phyloP scores from a whole-genome alignment of 2,329 filamentous ascomycete species.

The Ophiocordyceps australis region DNA sequence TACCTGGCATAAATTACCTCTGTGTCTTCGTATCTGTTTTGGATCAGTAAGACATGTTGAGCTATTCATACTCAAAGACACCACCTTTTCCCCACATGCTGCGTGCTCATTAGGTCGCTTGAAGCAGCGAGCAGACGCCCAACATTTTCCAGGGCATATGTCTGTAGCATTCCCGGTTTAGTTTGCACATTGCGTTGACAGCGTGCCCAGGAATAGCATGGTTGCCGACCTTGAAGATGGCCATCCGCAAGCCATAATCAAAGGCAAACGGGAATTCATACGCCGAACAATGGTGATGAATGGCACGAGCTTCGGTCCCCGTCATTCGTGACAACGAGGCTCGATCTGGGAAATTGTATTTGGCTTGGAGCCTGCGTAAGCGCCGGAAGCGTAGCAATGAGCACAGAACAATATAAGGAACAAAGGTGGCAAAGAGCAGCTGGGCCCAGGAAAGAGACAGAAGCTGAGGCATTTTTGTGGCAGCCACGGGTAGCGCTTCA shows the following conservation, averaged over 20 bases:
- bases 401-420: conserved; percentile 15
- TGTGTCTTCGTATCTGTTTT: conserved; percentile 22
- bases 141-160: too few relatives aligned
- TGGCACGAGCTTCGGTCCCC: conserved; percentile 22
- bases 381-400: conserved; percentile 16
- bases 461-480: too few relatives aligned
- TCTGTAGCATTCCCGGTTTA: too few relatives aligned
- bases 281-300: conserved; percentile 15
- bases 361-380: conserved; percentile 10
- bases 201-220: neutral
- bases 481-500: too few relatives aligned
- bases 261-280: conserved; percentile 20
- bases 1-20: conserved; percentile 16
- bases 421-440: conserved; percentile 6
- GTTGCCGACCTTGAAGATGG: conserved; percentile 18
- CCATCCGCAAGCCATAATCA: conserved; percentile 17
- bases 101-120: conserved; percentile 14
- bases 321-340: conserved; percentile 20
- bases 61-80: too few relatives aligned
- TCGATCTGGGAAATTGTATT: conserved; percentile 14
- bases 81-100: conserved; percentile 18
- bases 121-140: conserved; percentile 16
- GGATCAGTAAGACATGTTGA: neutral
- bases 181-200: too few relatives aligned
- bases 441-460: too few relatives aligned